Base-by-base conservation (phyloP, 805 yeast species). In the Metschnikowia lunata region DNA sequence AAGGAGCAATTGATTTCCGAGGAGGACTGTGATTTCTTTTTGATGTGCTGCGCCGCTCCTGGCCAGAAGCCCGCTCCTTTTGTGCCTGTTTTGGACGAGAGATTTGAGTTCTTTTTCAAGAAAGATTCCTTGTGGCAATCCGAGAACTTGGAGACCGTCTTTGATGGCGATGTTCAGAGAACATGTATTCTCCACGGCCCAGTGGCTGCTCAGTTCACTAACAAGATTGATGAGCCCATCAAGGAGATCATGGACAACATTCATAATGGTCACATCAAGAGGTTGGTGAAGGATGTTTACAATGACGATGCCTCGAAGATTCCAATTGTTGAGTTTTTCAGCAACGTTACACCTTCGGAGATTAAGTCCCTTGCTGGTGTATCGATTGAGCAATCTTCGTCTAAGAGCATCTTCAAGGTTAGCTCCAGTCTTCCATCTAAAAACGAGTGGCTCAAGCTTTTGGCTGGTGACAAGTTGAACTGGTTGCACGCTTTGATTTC, bases 141-240 rank as follows among this genome's bases (percentile, higher is more conserved):
- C 23, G 98, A 93, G 75, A 91, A 88, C 64, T 79, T 93, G 63
- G 97, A 89, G 65, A 87, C 97, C 48, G 98, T 93, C 62, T 90
- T 88, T 54, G 98, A 78, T 55, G 88, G 85, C 60, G 99, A 93
- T 65, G 98, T 93, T 50, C 90, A 90, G 69, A 85, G 99, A 78
- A 91, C 97, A n/a, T 95, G 99, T 85, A 89, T 93, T 56, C 78
- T 93, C 60, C 97, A 89, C 60, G 98, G 99, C 58, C 99, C 99
- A 41, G 98, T 93, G 55, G 96, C 99, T 58, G 97, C 96, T 57
- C 89, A 83, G 70, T 90, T 74, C 75, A 83, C 97, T 57, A 85
- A 77, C 59, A 74, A 76, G 61, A 93, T 87, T 49, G 83, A 93
- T 62, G 97, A 88, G 72, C 98, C 99, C 59, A 87, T 93, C 61